Base-by-base conservation (phyloP, 2,329 filamentous ascomycete species). In the Thyridium curvatum region DNA sequence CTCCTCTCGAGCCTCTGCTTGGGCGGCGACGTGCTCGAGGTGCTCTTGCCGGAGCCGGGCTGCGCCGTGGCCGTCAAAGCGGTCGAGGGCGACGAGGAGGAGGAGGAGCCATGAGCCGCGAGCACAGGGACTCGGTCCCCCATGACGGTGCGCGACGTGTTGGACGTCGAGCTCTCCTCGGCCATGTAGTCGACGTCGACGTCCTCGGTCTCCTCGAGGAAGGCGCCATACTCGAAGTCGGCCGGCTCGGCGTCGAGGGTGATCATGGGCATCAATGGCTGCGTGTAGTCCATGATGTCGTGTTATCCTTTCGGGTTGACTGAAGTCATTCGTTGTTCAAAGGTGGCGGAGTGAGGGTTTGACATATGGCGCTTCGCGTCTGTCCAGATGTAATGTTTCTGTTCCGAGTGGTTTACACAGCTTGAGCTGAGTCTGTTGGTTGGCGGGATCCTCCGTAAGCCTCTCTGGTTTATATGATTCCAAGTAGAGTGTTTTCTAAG, bases 1-100 rank as follows among this genome's bases (percentile, higher is more conserved):
- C 77, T 69, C 40, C 79, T 62, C 53, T 77, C 74, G 18, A 72
- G 46, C 33, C 66, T 61, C 46, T 64, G 64, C 48, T 56, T 66
- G 6, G 32, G 37, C 12, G 37, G 33, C 3, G 41, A 31, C 16
- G 21, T 14, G 16, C 17, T 30, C 8, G 26, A 32, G 40, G 36
- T 54, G 53, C 34, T 32, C 13, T 17, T 34, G 36, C 34, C 34
- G 28, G 12, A 33, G 41, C 34, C 35, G 12, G 2, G 30, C 30
- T 12, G 26, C 8, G 12, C 32, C 31, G 29, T 35, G 12, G 32
- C 21, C 32, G 35, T 18, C 26, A 33, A 9, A 18, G 33, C 33
- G 40, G 18, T 39, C 15, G 33, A 21, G 15, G 40, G 38, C 37
- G 35, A 16, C n/a, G 28, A 30, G 6, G 35, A 14, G 31, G 12